Evolutionary conservation across 176 grass and related monocot genomes (phyloP), one percentile per base, ranked within the genome.

Genomic region (Bromus sterilis): DNA sequence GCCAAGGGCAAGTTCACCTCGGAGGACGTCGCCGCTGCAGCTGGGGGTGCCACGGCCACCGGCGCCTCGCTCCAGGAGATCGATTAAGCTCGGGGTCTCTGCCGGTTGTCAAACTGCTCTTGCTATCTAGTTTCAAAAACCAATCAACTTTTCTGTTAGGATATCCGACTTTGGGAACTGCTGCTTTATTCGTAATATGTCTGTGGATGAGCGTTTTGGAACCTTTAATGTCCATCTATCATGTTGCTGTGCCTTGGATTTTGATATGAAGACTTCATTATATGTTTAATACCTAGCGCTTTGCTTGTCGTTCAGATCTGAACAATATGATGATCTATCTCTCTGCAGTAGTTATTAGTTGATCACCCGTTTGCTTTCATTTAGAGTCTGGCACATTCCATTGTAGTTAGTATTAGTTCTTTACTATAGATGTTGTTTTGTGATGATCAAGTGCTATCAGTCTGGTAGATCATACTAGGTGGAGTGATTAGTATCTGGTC

Each of bases 1-100:
- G 90, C 90, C 53, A 98, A 98, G 83, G 95, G 92, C 42, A 98
- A 98, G 78, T 98, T 98, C 78, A 90, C 95, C 1, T 92, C 88
- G 10, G 95, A 93, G 25, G 95, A 98, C 55, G 95, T 98, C 73
- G 92, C 92, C 46, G 87, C 91, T 0, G 84, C 87, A 4, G 86
- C 88, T 4, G 89, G 66, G 0, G 80, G 66, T 0, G 81, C 81
- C 69, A 34, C 74, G 11, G 67, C 87, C 30, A 78, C 86, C 28
- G 86, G 89, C 3, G 87, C 95, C n/a, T 93, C 95, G 5, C 90
- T 98, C 49, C 95, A 98, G 90, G 95, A 98, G 70, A 84, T 98
- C 56, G 95, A 98, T 61, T 98, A 83, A 86, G 67, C 14, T 16
- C 3, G 1, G 16, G 24, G 81, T 1, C 0, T 29, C 57, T 65